Conservation (phyloP, 192 early-diverging fungal species). For the Geranomyces variabilis region DNA sequence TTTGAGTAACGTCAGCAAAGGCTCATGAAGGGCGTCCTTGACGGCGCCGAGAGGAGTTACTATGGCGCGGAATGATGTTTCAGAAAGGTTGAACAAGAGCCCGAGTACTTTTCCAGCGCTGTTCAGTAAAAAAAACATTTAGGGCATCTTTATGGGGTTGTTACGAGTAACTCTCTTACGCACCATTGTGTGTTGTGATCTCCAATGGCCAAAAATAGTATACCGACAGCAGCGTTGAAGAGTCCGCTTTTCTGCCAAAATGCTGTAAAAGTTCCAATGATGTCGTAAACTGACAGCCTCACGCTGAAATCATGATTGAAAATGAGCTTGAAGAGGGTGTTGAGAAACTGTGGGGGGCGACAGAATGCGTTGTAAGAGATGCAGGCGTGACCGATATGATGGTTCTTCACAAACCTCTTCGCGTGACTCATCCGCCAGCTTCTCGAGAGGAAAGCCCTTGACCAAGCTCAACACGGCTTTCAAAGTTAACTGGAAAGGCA, state of each 20-base stretch:
- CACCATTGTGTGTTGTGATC: constrained; percentile 50
- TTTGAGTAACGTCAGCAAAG: constrained; percentile 37
- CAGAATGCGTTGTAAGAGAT: background rate
- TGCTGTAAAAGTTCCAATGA: constrained; percentile 43
- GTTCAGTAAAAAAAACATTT: too few species aligned
- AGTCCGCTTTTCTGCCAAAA: constrained; percentile 54
- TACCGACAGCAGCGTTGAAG: constrained; percentile 40
- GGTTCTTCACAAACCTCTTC: constrained; percentile 43
- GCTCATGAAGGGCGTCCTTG: constrained; percentile 34
- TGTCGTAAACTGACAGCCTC: constrained; percentile 49
- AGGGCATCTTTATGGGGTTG: too few species aligned
- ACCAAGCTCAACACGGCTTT: constrained; percentile 39
- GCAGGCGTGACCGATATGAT: background rate
- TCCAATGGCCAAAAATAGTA: constrained; percentile 51
- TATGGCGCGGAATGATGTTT: constrained; percentile 32
- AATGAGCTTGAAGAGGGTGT: constrained; percentile 42
- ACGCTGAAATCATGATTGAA: constrained; percentile 49
- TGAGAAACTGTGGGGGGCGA: constrained; percentile 40
- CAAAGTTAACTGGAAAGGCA: constrained; percentile 12
- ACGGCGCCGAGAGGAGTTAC: constrained; percentile 41
- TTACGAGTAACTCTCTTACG: background rate
- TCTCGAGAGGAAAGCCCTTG: constrained; percentile 47
- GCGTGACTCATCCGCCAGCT: constrained; percentile 41
- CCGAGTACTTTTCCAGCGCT: constrained; percentile 40
- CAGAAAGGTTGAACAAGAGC: constrained; percentile 33